Conservation (phyloP, 225 moss, liverwort and hornwort species). For the Straminergon stramineum region DNA sequence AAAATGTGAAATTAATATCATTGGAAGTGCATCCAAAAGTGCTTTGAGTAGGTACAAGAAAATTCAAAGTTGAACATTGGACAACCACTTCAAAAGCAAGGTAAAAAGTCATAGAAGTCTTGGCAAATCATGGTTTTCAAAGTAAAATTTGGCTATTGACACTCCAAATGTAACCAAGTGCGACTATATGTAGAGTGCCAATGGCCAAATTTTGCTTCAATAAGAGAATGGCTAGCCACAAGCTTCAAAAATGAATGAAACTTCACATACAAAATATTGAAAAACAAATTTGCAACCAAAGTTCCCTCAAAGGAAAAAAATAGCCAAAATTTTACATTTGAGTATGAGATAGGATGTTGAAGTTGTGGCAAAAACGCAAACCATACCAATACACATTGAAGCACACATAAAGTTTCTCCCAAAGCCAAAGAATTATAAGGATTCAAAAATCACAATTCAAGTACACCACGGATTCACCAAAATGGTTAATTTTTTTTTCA, state of each 20-base stretch:
- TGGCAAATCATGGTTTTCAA: too few species aligned
- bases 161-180: too few species aligned
- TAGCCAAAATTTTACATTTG: too few species aligned
- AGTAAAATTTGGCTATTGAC: too few species aligned
- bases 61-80: neutral
- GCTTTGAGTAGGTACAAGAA: neutral
- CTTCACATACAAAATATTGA: neutral
- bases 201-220: too few species aligned
- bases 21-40: neutral
- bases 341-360: neutral
- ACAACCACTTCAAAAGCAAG: neutral
- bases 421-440: neutral
- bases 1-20: neutral
- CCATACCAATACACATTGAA: neutral
- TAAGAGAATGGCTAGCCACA: fast-evolving
- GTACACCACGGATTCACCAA: neutral
- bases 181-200: too few species aligned
- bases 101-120: neutral
- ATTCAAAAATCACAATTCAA: neutral
- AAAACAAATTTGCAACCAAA: neutral
- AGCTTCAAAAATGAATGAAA: neutral
- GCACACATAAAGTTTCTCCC: neutral
- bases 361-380: neutral
- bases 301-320: neutral
- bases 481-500: neutral